These are phyloP conservation scores for Fusarium sp. DNA, from an alignment of 2,329 filamentous ascomycete species.

Conservation along the genomic window DNA sequence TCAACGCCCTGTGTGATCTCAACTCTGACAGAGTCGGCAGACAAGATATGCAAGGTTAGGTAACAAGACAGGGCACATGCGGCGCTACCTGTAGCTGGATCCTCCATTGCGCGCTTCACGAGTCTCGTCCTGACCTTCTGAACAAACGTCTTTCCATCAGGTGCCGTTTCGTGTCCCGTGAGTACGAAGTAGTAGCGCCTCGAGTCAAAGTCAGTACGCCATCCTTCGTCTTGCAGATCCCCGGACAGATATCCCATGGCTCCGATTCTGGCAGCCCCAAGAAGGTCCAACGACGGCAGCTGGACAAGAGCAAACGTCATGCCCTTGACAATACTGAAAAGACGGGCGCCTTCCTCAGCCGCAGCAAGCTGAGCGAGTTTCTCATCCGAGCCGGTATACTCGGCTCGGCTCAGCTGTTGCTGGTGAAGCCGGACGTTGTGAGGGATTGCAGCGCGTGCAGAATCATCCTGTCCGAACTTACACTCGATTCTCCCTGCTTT, in stretches of 20 bases:
- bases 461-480: conserved; percentile 47
- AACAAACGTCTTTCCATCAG: conserved; percentile 34
- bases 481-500: conserved; percentile 68
- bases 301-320: conserved; percentile 77
- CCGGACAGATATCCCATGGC: conserved; percentile 48
- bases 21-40: conserved; percentile 52
- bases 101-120: conserved; percentile 63
- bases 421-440: conserved; percentile 73
- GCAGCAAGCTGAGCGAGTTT: conserved; percentile 34
- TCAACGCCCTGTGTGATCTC: conserved; percentile 73
- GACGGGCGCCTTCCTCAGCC: conserved; percentile 55
- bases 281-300: conserved; percentile 68
- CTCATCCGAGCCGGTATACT: conserved; percentile 33
- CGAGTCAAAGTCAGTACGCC: conserved; percentile 62
- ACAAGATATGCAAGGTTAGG: conserved; percentile 55
- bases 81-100: conserved; percentile 72
- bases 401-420: conserved; percentile 47
- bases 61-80: conserved; percentile 68
- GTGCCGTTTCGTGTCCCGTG: conserved; percentile 37
- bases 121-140: conserved; percentile 67
- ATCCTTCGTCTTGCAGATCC: conserved; percentile 61
- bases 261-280: conserved; percentile 58
- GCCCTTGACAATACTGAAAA: conserved; percentile 75
- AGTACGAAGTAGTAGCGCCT: conserved; percentile 70
- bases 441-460: conserved; percentile 71